phyloP scores from a whole-genome alignment of 208 protist genomes.

The Trypanosoma cruzi region DNA sequence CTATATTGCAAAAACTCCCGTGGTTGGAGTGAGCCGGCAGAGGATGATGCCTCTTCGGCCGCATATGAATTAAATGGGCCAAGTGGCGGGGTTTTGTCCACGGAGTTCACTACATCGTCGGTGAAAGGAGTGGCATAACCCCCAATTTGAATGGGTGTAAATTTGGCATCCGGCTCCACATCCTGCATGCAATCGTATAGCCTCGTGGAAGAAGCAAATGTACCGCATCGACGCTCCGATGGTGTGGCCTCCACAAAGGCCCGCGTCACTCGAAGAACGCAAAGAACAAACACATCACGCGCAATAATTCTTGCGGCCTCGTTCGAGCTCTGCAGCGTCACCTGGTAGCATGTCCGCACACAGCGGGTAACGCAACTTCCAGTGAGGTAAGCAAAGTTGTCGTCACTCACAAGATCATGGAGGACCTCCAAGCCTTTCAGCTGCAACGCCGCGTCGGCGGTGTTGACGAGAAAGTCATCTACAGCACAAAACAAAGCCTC shows the following conservation, averaged over 20 bases:
- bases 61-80: neutral
- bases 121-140: neutral
- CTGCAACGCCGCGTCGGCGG: slow-evolving; percentile 41
- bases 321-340: slow-evolving; percentile 36
- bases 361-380: slow-evolving; percentile 43
- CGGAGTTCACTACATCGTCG: neutral
- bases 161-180: slow-evolving; percentile 60
- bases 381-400: slow-evolving; percentile 33
- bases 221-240: slow-evolving; percentile 1
- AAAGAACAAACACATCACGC: slow-evolving; percentile 35
- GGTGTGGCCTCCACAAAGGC: slow-evolving; percentile 36
- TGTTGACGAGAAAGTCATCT: slow-evolving; percentile 37
- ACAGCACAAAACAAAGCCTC: slow-evolving; percentile 47
- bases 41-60: neutral
- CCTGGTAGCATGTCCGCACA: slow-evolving; percentile 48
- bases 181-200: slow-evolving; percentile 66
- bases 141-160: slow-evolving; percentile 44
- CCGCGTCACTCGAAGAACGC: slow-evolving; percentile 34
- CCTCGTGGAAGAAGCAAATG: slow-evolving; percentile 59
- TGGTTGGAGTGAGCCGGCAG: neutral
- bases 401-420: slow-evolving; percentile 34
- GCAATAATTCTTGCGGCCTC: slow-evolving; percentile 34
- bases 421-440: slow-evolving; percentile 47
- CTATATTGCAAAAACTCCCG: slow-evolving; percentile 27
- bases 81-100: neutral